A percentile compares a stretch with the other conserved stretches of the same genome.
Evolutionary conservation across 2,329 filamentous ascomycete species (phyloP).

Genomic region (Epichloe elymi): DNA sequence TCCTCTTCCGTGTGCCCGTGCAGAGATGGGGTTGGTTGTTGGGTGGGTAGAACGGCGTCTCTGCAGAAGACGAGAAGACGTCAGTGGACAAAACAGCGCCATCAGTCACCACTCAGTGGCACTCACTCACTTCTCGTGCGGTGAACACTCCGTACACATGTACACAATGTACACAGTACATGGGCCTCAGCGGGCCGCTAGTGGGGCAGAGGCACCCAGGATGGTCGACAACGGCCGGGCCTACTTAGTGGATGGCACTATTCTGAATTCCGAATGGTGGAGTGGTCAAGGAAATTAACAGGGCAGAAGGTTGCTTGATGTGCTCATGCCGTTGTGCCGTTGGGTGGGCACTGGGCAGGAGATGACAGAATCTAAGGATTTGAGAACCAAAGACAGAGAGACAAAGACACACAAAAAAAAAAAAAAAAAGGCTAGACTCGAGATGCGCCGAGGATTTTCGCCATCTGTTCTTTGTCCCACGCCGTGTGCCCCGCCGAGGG

Average conservation of each 20-base stretch:
- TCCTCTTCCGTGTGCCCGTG: not conserved
- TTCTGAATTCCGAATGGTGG: too few relatives aligned
- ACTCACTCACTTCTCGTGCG: not conserved
- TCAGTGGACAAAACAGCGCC: conserved; percentile 6
- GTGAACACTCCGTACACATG: not conserved
- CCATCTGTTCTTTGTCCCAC: too few relatives aligned
- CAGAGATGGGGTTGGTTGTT: not conserved
- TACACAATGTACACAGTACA: not conserved
- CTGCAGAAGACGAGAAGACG: conserved; percentile 7
- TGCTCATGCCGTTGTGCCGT: too few relatives aligned
- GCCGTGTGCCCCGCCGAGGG: too few relatives aligned
- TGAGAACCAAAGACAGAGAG: too few relatives aligned
- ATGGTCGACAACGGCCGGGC: conserved; percentile 4
- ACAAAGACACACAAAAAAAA: too few relatives aligned
- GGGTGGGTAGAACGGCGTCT: conserved; percentile 3
- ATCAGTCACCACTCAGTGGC: not conserved
- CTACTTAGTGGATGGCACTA: not conserved
- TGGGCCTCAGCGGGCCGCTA: conserved; percentile 7
- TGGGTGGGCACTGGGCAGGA: not conserved
- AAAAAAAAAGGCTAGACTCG: too few relatives aligned
- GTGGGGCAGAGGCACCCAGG: conserved; percentile 5
- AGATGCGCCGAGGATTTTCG: too few relatives aligned
- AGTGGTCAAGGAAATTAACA: too few relatives aligned
- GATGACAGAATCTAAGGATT: too few relatives aligned
- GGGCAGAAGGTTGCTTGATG: too few relatives aligned